Base-by-base conservation (phyloP, 805 yeast genomes). In the Tetrapisispora iriomotensis region DNA sequence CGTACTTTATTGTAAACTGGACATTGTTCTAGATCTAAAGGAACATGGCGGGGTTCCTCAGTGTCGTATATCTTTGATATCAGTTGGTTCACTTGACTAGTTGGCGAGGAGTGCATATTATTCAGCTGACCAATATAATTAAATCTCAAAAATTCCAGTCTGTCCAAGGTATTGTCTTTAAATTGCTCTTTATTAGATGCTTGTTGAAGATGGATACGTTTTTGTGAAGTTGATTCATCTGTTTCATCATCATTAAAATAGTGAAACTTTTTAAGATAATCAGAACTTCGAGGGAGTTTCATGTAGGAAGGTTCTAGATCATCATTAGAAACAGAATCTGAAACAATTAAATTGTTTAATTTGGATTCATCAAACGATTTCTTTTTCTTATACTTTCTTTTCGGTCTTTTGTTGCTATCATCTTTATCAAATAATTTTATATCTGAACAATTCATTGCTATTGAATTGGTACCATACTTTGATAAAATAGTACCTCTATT, bases 381-480 rank as follows among this genome's bases (percentile, higher is more conserved):
- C 21, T 18, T 13, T 9, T 31, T 31, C 4, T 4, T 13, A 13
- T 31, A 31, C 21, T 31, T 31, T 31, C 21, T 31, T n/a, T 31
- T 21, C 7, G 19, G 14, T 29, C 22, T 17, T 29, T 29, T 29
- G 19, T 4, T 18, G n/a, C n/a, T n/a, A 19, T 19, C 22, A 19
- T 19, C 19, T 22, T 29, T 18, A 17, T 29, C 12, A 4, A 18
- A 18, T 9, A 5, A 18, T n/a, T 31, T 26, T 4, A 13, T 6
- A 21, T 31, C 34, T 13, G 50, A 55, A 4, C 60, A 51, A 29
- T 49, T 53, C 45, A 58, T 45, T 35, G 56, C 46, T 8, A 59
- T 46, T 36, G 50, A 50, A 43, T 58, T 47, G 27, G 57, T 53
- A 26, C 52, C 56, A 36, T 38, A 49, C 33, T 49, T 57, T 18